A percentile compares a stretch with the other conserved stretches of the same genome.
These are phyloP conservation scores for Tetracladium setigerum DNA, from an alignment of 495 filamentous ascomycete genomes.

Conservation along the genomic window DNA sequence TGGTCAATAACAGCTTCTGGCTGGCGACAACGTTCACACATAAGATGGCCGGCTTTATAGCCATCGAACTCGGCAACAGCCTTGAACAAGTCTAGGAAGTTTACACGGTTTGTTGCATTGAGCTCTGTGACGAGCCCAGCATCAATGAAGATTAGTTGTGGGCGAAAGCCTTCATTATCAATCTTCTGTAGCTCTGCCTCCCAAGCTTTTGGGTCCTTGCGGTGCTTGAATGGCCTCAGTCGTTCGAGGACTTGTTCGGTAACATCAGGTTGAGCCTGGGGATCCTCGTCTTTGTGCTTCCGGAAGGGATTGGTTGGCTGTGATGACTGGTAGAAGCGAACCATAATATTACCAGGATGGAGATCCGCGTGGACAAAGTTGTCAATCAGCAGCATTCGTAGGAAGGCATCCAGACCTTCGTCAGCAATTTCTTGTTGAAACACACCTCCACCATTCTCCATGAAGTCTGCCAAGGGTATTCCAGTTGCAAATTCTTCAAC, in stretches of 20 bases:
- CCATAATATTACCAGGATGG: conserved; percentile 99
- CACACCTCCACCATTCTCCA: conserved; percentile 83
- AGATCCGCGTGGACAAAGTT: conserved; percentile 99
- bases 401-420: conserved; percentile 94
- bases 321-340: conserved; percentile 88
- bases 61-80: conserved; percentile 96
- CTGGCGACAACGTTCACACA: conserved; percentile 91
- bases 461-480: conserved; percentile 82
- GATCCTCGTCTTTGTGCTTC: conserved; percentile 40
- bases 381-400: conserved; percentile 95
- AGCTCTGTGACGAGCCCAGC: conserved; percentile 94
- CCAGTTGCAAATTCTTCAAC: conserved; percentile 96
- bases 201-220: conserved; percentile 56
- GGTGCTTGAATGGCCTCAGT: conserved; percentile 61
- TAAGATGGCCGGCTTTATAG: conserved; percentile 87
- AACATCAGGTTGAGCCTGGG: conserved; percentile 62
- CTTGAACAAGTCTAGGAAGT: conserved; percentile 95
- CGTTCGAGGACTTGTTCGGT: conserved; percentile 79
- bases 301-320: conserved; percentile 51
- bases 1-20: conserved; percentile 79
- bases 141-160: conserved; percentile 96
- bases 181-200: conserved; percentile 61
- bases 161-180: conserved; percentile 85
- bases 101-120: conserved; percentile 74
- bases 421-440: conserved; percentile 93